phyloP scores from a whole-genome alignment of 2,329 filamentous ascomycete genomes.

The Apiospora sp. region DNA sequence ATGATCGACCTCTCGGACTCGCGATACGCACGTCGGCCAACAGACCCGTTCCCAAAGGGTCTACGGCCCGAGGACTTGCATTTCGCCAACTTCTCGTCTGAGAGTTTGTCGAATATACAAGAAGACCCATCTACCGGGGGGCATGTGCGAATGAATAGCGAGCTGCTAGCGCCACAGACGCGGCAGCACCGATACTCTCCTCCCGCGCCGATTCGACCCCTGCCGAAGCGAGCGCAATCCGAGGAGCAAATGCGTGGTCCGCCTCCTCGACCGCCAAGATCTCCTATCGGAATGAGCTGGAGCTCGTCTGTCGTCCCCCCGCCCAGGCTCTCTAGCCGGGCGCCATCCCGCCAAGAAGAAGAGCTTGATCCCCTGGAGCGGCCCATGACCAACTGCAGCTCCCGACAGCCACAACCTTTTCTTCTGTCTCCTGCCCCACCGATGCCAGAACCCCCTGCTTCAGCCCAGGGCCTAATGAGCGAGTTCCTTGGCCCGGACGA shows the following conservation, averaged over 20 bases:
- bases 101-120: conserved; percentile 43
- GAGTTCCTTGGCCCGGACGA: not conserved
- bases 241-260: conserved; percentile 58
- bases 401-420: conserved; percentile 30
- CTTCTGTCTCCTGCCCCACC: conserved; percentile 29
- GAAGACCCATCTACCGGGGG: conserved; percentile 35
- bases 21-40: conserved; percentile 47
- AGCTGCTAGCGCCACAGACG: not conserved
- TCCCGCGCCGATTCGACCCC: conserved; percentile 45
- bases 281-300: conserved; percentile 48
- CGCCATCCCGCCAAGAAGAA: conserved; percentile 47
- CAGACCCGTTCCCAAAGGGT: conserved; percentile 45
- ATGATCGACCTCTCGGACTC: conserved; percentile 54
- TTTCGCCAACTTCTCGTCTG: conserved; percentile 59
- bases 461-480: conserved; percentile 28
- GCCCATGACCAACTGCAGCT: conserved; percentile 20
- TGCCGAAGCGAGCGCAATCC: conserved; percentile 55
- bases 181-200: conserved; percentile 30
- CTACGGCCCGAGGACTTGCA: conserved; percentile 51
- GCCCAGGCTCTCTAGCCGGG: conserved; percentile 63
- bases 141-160: conserved; percentile 24
- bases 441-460: conserved; percentile 39
- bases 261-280: conserved; percentile 60
- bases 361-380: conserved; percentile 16
- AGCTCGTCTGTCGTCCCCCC: conserved; percentile 55